Conservation (phyloP, 129 eudicot species). For the Oenanthe sinensis region DNA sequence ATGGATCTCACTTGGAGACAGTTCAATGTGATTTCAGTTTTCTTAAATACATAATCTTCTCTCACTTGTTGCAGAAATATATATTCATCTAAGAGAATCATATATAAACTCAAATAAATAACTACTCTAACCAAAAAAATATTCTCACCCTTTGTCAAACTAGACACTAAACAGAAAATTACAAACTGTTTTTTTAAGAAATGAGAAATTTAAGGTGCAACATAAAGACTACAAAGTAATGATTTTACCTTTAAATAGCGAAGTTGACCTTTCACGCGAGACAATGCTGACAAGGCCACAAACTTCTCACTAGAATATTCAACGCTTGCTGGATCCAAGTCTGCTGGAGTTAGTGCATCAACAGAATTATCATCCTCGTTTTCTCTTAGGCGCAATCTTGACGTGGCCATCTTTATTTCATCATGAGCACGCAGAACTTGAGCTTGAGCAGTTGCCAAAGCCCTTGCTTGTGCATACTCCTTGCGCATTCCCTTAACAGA, state of each 20-base stretch:
- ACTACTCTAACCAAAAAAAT: neutral
- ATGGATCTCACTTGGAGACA: neutral
- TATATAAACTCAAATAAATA: neutral
- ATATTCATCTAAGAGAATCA: neutral
- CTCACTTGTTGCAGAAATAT: neutral
- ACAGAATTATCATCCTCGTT: constrained; percentile 65
- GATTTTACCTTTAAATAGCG: constrained; percentile 75
- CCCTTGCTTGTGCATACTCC: constrained; percentile 82
- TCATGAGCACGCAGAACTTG: constrained; percentile 96
- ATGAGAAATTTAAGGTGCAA: neutral
- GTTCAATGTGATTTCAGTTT: neutral
- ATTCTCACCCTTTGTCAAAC: neutral
- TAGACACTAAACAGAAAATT: neutral
- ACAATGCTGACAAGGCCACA: constrained; percentile 49
- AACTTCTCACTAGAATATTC: constrained; percentile 78
- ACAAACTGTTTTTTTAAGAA: neutral
- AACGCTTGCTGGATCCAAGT: constrained; percentile 62
- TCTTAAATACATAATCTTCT: neutral
- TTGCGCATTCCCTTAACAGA: constrained; percentile 69
- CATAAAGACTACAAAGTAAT: neutral
- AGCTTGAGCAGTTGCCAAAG: constrained; percentile 84
- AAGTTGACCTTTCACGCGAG: constrained; percentile 78
- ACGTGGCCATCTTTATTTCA: constrained; percentile 93
- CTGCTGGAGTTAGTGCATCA: constrained; percentile 68
- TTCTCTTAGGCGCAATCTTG: constrained; percentile 75